Conservation (phyloP, 495 filamentous ascomycete species). For the Poronia punctata region DNA sequence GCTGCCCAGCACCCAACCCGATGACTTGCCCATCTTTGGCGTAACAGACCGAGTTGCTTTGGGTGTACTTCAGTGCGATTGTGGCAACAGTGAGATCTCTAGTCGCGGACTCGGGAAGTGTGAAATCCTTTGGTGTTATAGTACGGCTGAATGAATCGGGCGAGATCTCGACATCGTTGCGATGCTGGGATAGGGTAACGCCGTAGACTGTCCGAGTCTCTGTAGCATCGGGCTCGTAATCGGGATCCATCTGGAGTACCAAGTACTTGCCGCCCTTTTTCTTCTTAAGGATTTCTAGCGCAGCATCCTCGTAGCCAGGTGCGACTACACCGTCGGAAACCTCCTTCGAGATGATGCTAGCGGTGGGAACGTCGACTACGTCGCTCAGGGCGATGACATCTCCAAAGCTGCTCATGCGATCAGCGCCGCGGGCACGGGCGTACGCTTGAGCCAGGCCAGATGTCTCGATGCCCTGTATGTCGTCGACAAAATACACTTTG, state of each 20-base stretch:
- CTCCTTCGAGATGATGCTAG: slow-evolving; percentile 94
- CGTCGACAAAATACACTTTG: slow-evolving; percentile 97
- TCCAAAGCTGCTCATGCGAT: slow-evolving; percentile 96
- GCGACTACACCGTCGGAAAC: slow-evolving; percentile 96
- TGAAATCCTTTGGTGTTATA: slow-evolving; percentile 73
- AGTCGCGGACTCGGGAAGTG: slow-evolving; percentile 70
- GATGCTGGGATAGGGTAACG: slow-evolving; percentile 75
- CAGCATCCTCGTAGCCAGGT: slow-evolving; percentile 73
- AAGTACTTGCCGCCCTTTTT: slow-evolving; percentile 98
- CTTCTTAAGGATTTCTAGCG: slow-evolving; percentile 86
- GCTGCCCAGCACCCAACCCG: slow-evolving; percentile 91
- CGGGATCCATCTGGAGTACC: slow-evolving; percentile 86
- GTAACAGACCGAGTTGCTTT: slow-evolving; percentile 98
- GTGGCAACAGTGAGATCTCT: slow-evolving; percentile 93
- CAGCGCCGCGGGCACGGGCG: slow-evolving; percentile 86
- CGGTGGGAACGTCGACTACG: slow-evolving; percentile 80
- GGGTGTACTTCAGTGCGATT: slow-evolving; percentile 94
- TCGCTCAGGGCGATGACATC: slow-evolving; percentile 92
- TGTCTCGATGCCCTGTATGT: slow-evolving; percentile 78
- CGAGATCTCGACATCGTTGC: slow-evolving; percentile 83
- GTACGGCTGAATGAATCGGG: slow-evolving; percentile 78
- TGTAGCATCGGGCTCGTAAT: slow-evolving; percentile 66
- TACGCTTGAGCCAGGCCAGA: slow-evolving; percentile 89
- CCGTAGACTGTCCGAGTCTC: slow-evolving; percentile 87
- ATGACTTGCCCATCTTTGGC: slow-evolving; percentile 91